Percentiles rank a stretch among this genome's conserved stretches.
Conservation (phyloP, 2,329 filamentous ascomycete genomes). For the Exophiala dermatitidis region DNA sequence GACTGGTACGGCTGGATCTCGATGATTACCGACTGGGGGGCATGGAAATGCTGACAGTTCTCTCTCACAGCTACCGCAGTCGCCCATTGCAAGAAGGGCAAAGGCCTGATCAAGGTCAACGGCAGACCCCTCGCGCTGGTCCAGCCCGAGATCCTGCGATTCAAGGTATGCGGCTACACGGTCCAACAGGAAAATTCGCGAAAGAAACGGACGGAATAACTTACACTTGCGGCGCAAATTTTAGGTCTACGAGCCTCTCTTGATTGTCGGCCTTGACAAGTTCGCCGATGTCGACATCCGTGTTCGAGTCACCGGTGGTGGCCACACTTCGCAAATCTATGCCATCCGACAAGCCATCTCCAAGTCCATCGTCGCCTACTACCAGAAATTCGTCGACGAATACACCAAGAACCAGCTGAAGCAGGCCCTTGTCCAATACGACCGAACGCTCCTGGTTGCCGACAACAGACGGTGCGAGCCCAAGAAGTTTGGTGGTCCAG, state of each 20-base stretch:
- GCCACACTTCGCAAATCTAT: constrained; percentile 95
- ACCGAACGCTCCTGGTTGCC: constrained; percentile 94
- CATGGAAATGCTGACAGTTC: constrained; percentile 31
- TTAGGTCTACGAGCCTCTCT: constrained; percentile 94
- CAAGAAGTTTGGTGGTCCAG: constrained; percentile 82
- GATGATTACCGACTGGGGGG: not conserved
- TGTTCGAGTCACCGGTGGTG: constrained; percentile 91
- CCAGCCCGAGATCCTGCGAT: constrained; percentile 93
- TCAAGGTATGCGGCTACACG: constrained; percentile 61
- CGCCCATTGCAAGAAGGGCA: constrained; percentile 84
- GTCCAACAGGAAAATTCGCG: not conserved
- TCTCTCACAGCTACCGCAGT: constrained; percentile 63
- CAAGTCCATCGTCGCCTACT: constrained; percentile 96
- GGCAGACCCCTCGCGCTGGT: constrained; percentile 90
- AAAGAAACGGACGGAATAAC: not conserved
- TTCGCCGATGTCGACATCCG: constrained; percentile 96
- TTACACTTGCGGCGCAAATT: constrained; percentile 1
- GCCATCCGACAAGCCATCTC: constrained; percentile 98
- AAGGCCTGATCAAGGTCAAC: constrained; percentile 97
- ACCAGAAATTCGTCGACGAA: constrained; percentile 99
- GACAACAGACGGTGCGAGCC: constrained; percentile 99
- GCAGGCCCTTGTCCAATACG: constrained; percentile 91
- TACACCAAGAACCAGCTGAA: constrained; percentile 99
- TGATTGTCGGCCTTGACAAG: constrained; percentile 95
- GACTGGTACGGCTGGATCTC: constrained; percentile 46